A percentile compares a stretch with the other conserved stretches of the same genome.
Evolutionary conservation across 164 flowering plant genomes (phyloP).

Genomic region (Warburgia ugandensis): DNA sequence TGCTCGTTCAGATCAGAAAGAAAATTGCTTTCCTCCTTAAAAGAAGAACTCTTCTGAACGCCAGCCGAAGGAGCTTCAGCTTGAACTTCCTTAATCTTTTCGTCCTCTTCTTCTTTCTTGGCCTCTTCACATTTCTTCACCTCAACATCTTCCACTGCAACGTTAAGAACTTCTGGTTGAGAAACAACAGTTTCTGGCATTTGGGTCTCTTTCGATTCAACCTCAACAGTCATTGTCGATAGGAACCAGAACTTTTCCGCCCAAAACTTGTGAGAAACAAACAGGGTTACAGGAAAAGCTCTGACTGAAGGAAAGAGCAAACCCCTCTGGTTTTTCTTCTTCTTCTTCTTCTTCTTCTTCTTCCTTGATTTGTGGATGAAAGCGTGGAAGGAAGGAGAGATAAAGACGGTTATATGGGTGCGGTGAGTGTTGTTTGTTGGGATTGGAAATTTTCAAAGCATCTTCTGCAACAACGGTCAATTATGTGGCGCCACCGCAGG

Average conservation of each 20-base stretch:
- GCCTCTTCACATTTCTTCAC: slow-evolving; percentile 9
- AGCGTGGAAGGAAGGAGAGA: no score
- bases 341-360: no score
- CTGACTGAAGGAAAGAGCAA: no score
- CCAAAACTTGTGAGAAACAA: no score
- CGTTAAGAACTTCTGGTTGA: no score
- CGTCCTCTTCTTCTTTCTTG: no score
- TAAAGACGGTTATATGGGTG: slow-evolving; percentile 47
- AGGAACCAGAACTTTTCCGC: background rate
- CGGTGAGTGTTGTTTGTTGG: no score
- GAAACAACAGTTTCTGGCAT: no score
- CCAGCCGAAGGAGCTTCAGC: slow-evolving; percentile 8
- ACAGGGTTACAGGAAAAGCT: no score
- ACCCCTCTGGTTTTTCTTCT: no score
- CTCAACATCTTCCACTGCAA: no score
- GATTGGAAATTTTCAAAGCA: slow-evolving; percentile 8
- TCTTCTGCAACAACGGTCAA: slow-evolving; percentile 39
- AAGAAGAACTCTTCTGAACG: slow-evolving; percentile 47
- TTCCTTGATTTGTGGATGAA: no score
- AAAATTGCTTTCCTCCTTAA: slow-evolving; percentile 53
- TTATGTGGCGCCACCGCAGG: slow-evolving; percentile 36
- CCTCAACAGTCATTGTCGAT: background rate
- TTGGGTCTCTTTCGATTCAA: slow-evolving; percentile 9
- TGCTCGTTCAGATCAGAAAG: slow-evolving; percentile 53
- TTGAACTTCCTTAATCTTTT: slow-evolving; percentile 2